phyloP scores from a whole-genome alignment of 176 grass and related monocot species.

The Carex parvula region DNA sequence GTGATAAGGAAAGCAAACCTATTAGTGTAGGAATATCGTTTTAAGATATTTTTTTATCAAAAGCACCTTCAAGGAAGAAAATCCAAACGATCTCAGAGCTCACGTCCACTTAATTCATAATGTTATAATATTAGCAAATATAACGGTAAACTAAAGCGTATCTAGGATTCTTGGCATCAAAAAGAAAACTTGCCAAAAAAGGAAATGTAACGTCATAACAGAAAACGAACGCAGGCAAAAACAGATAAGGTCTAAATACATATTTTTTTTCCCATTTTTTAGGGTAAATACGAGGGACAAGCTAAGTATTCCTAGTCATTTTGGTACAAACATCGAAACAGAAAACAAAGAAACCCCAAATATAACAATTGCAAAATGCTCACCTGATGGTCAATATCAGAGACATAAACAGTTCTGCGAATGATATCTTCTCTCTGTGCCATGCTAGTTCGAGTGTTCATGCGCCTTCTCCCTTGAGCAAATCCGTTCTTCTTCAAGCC shows the following conservation, averaged over 20 bases:
- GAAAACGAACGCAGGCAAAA: background rate
- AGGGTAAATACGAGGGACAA: background rate
- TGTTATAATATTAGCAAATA: background rate
- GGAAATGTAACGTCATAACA: background rate
- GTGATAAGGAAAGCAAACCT: background rate
- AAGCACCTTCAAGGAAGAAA: background rate
- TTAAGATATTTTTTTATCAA: background rate
- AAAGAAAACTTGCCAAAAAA: background rate
- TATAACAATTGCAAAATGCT: background rate
- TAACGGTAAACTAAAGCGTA: background rate
- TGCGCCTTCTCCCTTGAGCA: constrained; percentile 57
- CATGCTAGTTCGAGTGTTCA: constrained; percentile 78
- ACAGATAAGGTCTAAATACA: background rate
- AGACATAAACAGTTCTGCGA: constrained; percentile 85
- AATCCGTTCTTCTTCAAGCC: constrained; percentile 60
- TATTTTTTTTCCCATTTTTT: background rate
- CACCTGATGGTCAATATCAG: constrained; percentile 98
- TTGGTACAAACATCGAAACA: background rate
- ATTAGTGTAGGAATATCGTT: background rate
- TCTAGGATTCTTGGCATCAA: background rate
- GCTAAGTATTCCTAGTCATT: background rate
- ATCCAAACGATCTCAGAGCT: background rate
- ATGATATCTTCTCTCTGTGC: constrained; percentile 93
- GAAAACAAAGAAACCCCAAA: background rate
- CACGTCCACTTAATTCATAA: background rate